Evolutionary conservation across 371 early-diverging fungal species (phyloP), one percentile per base, ranked within the genome.

Genomic region (Apophysomyces variabilis): DNA sequence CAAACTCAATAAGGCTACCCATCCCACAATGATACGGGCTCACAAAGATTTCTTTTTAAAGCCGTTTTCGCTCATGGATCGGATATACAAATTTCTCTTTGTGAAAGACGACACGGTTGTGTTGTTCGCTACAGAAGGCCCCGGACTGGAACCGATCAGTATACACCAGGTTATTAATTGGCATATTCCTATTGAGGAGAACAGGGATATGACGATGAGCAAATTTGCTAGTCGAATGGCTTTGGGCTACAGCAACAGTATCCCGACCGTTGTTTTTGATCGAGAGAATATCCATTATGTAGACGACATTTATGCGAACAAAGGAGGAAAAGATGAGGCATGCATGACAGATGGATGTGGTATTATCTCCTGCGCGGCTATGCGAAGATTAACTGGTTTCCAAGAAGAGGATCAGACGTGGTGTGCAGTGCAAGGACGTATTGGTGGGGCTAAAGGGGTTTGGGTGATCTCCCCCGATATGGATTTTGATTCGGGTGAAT

Each of bases 281-380:
- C 50, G 58, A 12, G 32, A 65, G 2, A 43, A 65, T 45, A 72
- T 72, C 1, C 47, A 21, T 4, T 61, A 69, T 32, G 26, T 62
- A 9, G 60, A 41, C 6, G 70, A 71, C 0, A 43, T 61, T 5
- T 38, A 60, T 21, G 58, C 62, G 0, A 60, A 46, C 9, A 11
- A 41, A 38, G 14, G 43, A 5, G 16, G 50, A 0, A 7, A 18
- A 12, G 43, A 59, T 9, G 64, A 61, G 37, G 61, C 60, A 13
- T 68, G 69, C 47, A 65, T 72, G 61, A 72, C 72, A 3, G 72
- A 72, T 38, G 72, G 72, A 3, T 72, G 72, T 63, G 72, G 66
- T 11, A 59, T 62, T 16, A 65, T 72, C 5, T 69, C 69, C 7
- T 65, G 61, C 26, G 43, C 57, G 13, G 66, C 66, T 0, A 72